Conservation (phyloP, 2,329 filamentous ascomycete species). For the Fusarium kyushuense region DNA sequence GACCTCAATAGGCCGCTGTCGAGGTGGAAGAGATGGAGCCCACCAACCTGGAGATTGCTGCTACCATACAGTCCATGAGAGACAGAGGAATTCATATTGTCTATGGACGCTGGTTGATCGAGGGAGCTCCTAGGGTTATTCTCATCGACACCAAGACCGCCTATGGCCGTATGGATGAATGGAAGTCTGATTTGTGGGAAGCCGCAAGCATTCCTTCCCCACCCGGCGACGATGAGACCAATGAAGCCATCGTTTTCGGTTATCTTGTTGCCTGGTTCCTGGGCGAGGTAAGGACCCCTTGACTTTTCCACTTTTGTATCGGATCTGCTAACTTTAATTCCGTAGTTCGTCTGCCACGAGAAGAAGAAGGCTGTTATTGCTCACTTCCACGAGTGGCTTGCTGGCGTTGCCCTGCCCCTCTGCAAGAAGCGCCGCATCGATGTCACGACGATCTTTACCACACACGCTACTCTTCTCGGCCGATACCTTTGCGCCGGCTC, state of each 20-base stretch:
- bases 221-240: constrained; percentile 91
- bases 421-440: constrained; percentile 96
- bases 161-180: constrained; percentile 91
- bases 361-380: constrained; percentile 92
- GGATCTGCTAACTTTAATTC: constrained; percentile 29
- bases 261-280: constrained; percentile 98
- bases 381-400: constrained; percentile 99
- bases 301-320: constrained; percentile 8
- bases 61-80: constrained; percentile 92
- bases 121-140: constrained; percentile 92
- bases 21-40: constrained; percentile 96
- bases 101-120: constrained; percentile 97
- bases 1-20: constrained; percentile 79
- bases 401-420: constrained; percentile 91
- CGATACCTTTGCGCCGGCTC: constrained; percentile 97
- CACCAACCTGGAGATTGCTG: constrained; percentile 79
- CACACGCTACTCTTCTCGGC: constrained; percentile 93
- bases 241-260: constrained; percentile 96
- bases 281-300: constrained; percentile 77
- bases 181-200: constrained; percentile 97
- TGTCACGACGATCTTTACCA: constrained; percentile 98
- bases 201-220: constrained; percentile 93
- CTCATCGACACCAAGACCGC: constrained; percentile 96
- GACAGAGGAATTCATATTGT: constrained; percentile 89
- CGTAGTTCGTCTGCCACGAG: constrained; percentile 91